Conservation (phyloP, 225 moss, liverwort and hornwort species). For the Climacium dendroides region DNA sequence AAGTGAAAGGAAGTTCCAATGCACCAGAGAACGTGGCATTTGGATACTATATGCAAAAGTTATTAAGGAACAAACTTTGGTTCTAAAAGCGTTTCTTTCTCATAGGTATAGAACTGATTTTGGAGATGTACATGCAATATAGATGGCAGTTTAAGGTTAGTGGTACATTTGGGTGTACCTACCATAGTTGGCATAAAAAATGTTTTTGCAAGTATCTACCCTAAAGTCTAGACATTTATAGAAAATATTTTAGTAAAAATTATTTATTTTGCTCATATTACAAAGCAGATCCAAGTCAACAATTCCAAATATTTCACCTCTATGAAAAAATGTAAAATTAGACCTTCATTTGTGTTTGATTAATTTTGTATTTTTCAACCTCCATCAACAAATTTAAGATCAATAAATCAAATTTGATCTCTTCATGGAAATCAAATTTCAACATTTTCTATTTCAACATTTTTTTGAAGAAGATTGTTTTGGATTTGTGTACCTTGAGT, state of each 20-base stretch:
- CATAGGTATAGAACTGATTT: too few species aligned
- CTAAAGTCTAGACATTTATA: neutral
- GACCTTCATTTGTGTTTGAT: neutral
- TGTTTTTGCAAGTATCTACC: accelerated
- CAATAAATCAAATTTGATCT: neutral
- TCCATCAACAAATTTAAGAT: neutral
- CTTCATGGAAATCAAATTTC: neutral
- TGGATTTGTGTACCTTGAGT: neutral
- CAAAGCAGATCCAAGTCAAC: neutral
- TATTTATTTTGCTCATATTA: neutral
- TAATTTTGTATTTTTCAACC: neutral
- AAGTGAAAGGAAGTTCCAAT: too few species aligned
- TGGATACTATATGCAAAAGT: too few species aligned
- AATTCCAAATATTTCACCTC: neutral
- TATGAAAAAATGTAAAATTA: neutral
- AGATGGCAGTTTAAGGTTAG: too few species aligned
- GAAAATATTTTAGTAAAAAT: neutral
- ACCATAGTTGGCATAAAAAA: too few species aligned
- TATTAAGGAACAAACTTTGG: too few species aligned
- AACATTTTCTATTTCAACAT: neutral
- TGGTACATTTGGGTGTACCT: too few species aligned
- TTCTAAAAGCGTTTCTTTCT: too few species aligned
- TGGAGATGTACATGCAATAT: too few species aligned
- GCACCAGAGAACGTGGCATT: too few species aligned
- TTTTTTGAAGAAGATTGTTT: too few species aligned